Evolutionary conservation across 352 stramenopile genomes (phyloP).

Genomic region (Pythium plurisporium): DNA sequence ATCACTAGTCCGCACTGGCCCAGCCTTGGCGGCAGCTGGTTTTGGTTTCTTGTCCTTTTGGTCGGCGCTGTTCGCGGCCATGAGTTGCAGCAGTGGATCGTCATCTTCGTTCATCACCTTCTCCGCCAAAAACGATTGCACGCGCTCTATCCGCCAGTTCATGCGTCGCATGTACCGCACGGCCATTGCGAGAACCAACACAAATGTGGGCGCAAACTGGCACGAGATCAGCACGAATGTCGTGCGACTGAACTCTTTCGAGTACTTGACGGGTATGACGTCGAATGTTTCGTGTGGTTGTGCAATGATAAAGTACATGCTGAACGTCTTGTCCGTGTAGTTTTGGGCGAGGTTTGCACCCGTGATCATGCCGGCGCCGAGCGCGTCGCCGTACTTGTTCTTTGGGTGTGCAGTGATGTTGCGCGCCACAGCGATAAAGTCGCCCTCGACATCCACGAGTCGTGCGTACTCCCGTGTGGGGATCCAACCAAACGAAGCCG

Average conservation of each 20-base stretch:
- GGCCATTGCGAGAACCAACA: constrained; percentile 42
- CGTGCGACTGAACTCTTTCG: constrained; percentile 71
- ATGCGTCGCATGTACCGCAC: constrained; percentile 61
- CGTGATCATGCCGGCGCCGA: constrained; percentile 47
- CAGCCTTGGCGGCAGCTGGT: neutral
- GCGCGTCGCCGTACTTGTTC: constrained; percentile 73
- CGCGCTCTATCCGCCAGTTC: constrained; percentile 77
- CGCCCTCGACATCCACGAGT: constrained; percentile 45
- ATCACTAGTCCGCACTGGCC: neutral
- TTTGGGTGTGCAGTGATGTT: constrained; percentile 60
- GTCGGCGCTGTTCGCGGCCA: neutral
- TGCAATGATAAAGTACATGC: constrained; percentile 83
- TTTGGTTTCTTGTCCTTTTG: constrained; percentile 9
- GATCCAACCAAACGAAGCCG: constrained; percentile 48
- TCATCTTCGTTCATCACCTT: constrained; percentile 37
- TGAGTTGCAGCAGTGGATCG: constrained; percentile 8
- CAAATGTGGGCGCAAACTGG: constrained; percentile 50
- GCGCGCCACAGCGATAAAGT: constrained; percentile 55
- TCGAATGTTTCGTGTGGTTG: constrained; percentile 60
- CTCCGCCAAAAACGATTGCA: constrained; percentile 70
- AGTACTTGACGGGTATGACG: constrained; percentile 50
- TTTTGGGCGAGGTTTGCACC: constrained; percentile 51
- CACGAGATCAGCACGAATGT: constrained; percentile 50
- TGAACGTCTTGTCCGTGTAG: constrained; percentile 54
- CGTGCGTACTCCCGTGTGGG: constrained; percentile 66